These are phyloP conservation scores for Melocanna baccifera DNA, from an alignment of 176 grass and related monocot genomes.

Conservation along the genomic window DNA sequence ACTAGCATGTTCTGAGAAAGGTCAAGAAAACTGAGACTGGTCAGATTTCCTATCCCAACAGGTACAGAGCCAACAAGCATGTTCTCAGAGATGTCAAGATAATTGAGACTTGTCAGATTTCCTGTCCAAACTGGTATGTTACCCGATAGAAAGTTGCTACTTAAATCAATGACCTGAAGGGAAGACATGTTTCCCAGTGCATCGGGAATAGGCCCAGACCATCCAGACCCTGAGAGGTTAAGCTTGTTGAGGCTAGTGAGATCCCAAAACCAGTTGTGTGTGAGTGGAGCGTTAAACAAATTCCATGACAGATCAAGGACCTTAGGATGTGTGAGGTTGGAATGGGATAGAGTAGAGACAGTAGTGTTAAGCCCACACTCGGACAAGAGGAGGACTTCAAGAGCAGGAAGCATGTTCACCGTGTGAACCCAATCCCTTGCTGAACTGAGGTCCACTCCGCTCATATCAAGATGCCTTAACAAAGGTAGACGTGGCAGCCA, in stretches of 20 bases:
- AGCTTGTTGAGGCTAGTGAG: background rate
- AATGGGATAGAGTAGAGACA: background rate
- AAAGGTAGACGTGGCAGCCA: constrained; percentile 32
- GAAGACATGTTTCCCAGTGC: background rate
- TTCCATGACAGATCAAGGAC: background rate
- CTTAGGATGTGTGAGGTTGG: constrained; percentile 27
- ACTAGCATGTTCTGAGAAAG: too few species aligned
- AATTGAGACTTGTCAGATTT: too few species aligned
- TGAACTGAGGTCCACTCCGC: background rate
- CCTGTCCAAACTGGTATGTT: too few species aligned
- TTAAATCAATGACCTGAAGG: too few species aligned
- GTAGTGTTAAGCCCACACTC: background rate
- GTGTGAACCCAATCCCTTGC: background rate
- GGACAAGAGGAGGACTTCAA: background rate
- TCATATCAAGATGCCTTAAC: constrained; percentile 20
- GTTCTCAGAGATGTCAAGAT: too few species aligned
- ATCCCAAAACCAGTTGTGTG: constrained; percentile 9
- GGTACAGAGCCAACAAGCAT: too few species aligned
- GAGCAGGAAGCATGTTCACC: constrained; percentile 14
- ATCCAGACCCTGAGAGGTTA: background rate
- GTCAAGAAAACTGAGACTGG: too few species aligned
- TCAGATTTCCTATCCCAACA: too few species aligned
- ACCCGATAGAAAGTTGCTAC: too few species aligned
- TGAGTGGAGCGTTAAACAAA: background rate
- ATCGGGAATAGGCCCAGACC: background rate